A percentile compares a stretch with the other conserved stretches of the same genome.
Conservation (phyloP, 2,329 filamentous ascomycete species). For the Fusarium setosum region DNA sequence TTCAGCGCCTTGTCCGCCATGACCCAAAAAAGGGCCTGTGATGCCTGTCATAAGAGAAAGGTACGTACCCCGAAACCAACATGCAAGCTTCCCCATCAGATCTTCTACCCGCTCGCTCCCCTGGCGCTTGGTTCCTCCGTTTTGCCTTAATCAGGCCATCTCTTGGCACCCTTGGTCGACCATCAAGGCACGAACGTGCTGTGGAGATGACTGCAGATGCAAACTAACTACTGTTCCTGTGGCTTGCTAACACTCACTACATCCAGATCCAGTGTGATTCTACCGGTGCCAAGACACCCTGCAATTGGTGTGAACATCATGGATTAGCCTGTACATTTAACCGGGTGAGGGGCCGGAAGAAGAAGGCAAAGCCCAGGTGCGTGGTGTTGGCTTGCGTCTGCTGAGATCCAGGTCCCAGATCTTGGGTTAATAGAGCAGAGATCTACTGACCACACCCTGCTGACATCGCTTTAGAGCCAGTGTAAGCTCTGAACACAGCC, state of each 20-base stretch:
- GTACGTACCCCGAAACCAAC: slow-evolving; percentile 24
- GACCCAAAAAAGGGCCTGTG: slow-evolving; percentile 34
- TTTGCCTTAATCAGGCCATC: not conserved
- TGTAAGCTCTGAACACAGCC: slow-evolving; percentile 24
- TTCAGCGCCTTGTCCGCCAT: slow-evolving; percentile 8
- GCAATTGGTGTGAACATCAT: slow-evolving; percentile 42
- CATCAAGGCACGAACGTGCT: not conserved
- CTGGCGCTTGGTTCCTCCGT: not conserved
- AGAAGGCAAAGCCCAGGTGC: slow-evolving; percentile 26
- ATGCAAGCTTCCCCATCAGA: not conserved
- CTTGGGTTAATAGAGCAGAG: not conserved
- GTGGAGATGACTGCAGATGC: not conserved
- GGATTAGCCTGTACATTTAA: slow-evolving; percentile 39
- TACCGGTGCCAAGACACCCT: slow-evolving; percentile 8
- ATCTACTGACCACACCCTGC: not conserved
- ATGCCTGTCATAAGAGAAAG: slow-evolving; percentile 40
- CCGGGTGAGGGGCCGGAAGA: slow-evolving; percentile 38
- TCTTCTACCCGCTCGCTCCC: not conserved
- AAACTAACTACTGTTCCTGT: not conserved
- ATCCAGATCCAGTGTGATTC: slow-evolving; percentile 40
- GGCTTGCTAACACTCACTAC: not conserved
- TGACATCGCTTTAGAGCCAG: slow-evolving; percentile 15
- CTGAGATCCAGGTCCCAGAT: not conserved
- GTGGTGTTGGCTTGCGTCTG: not conserved
- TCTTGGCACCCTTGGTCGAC: slow-evolving; percentile 5